Base-by-base conservation (phyloP, 1,284 basidiomycete genomes). In the Chondrostereum purpureum region DNA sequence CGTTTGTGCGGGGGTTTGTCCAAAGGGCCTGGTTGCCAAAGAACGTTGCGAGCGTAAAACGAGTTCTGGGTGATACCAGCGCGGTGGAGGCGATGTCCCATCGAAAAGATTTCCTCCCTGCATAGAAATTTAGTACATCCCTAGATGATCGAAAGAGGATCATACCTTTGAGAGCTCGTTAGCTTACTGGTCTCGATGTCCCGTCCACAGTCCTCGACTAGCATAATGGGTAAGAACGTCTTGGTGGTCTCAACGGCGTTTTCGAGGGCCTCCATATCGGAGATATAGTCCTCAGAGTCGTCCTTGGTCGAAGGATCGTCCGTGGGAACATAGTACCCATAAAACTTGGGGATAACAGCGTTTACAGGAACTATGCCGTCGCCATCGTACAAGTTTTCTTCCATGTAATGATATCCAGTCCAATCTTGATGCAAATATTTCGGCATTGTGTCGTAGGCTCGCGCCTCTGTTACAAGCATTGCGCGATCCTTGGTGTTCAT, bases 331-430 rank as follows among this genome's bases (percentile, higher is more conserved):
- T 68, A 70, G 44, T 58, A 66, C 5, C 69, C 68, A 34, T 67
- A 70, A 44, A 67, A 68, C 45, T 68, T 66, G 1, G 67, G 68
- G 0, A 63, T 60, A 27, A 68, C 41, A 0, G 66, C 67, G 1
- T 53, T 42, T 14, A 65, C 57, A 1, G 63, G 66, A 1, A 68
- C 62, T 13, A 61, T 42, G 23, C 55, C 36, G 13, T 50, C 42
- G 22, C 18, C 18, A 33, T 45, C 40, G 23, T 43, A 42, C 12
- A 42, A 46, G 4, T 60, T 33, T 14, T 62, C 62, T 3, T 21
- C 6, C 0, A 64, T 22, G 39, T 61, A 37, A 16, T 61, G 61
- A 36, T 60, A 63, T 14, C 66, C 66, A 27, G 55, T 57, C 53
- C 61, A 68, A 42, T 66, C 53, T 31, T 63, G 51, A 46, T 59